phyloP scores from a whole-genome alignment of 805 yeast species.

The Ogataea dorogensis region DNA sequence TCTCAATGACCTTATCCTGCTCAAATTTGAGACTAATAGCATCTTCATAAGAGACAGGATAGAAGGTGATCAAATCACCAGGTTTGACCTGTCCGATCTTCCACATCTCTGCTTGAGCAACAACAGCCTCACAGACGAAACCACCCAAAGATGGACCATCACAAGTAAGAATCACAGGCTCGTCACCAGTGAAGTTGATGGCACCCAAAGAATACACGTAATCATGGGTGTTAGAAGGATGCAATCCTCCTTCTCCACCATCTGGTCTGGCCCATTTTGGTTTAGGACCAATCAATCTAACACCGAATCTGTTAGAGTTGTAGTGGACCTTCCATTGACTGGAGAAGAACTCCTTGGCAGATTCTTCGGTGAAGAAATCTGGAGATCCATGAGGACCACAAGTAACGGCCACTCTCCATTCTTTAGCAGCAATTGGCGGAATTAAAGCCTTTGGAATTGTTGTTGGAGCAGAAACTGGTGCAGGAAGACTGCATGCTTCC shows the following conservation, averaged over 20 bases:
- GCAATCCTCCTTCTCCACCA: slow-evolving; percentile 98
- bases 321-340: slow-evolving; percentile 93
- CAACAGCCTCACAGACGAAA: slow-evolving; percentile 94
- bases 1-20: slow-evolving; percentile 57
- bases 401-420: slow-evolving; percentile 89
- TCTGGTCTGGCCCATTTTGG: slow-evolving; percentile 95
- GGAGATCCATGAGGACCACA: slow-evolving; percentile 99
- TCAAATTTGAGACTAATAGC: slow-evolving; percentile 63
- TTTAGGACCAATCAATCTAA: slow-evolving; percentile 90
- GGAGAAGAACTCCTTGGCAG: slow-evolving; percentile 70
- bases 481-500: slow-evolving; percentile 65
- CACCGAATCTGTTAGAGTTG: slow-evolving; percentile 96
- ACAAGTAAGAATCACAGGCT: slow-evolving; percentile 93
- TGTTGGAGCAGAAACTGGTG: slow-evolving; percentile 64
- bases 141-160: slow-evolving; percentile 99
- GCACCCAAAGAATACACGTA: slow-evolving; percentile 97
- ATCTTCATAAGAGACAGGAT: slow-evolving; percentile 66
- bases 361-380: slow-evolving; percentile 80
- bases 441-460: slow-evolving; percentile 54
- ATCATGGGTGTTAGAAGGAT: slow-evolving; percentile 98
- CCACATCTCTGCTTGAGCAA: slow-evolving; percentile 96
- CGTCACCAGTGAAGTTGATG: slow-evolving; percentile 97
- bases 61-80: slow-evolving; percentile 80
- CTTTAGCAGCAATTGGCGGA: slow-evolving; percentile 51
- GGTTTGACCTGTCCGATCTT: slow-evolving; percentile 97